Evolutionary conservation across 768 basidiomycete genomes (phyloP), one percentile per base, ranked within the genome.

Genomic region (Tephrocybe rancida): DNA sequence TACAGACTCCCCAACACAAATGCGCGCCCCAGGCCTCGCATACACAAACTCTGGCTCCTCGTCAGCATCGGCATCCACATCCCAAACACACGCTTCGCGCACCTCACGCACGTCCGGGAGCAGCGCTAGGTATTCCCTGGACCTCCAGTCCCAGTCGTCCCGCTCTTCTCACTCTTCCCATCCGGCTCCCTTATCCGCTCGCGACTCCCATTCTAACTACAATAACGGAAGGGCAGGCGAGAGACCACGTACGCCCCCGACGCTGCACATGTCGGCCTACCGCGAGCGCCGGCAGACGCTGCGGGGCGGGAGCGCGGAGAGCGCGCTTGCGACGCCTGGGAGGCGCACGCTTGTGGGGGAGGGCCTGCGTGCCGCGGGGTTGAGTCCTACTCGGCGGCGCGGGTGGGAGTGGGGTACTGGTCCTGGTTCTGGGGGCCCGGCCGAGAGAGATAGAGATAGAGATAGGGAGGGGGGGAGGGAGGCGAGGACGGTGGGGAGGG

Each of bases 261-360:
- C 54, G 16, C 48, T 64, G 30, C 56, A 54, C 0, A 64, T 64
- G 64, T 45, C 53, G 2, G 63, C 61, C 27, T 64, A 64, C 44
- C 56, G 62, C 30, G 87, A 85, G 25, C 70, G 81, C 24, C 70
- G 79, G 38, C 88, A 88, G 63, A 75, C 75, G 26, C 65, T 79
- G 14, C 73, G 89, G 30, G 80, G 79, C 0, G 89, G 89, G 4
- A 90, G 87, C 64, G 86, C 83, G 2, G 90, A 91, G 70, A 88
- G 81, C 63, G 74, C 83, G 7, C 64, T 87, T 24, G 69, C 35
- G 16, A 6, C 35, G 16, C 77, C 70, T 13, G 66, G 57, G 14
- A 77, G 82, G 10, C 69, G 87, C 52, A 85, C 79, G 59, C 67
- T 92, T 13, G 66, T 88, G 8, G 82, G 86, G 3, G 87, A 90